Base-by-base conservation (phyloP, 75 land plant species). In the Azolla pinnata region DNA sequence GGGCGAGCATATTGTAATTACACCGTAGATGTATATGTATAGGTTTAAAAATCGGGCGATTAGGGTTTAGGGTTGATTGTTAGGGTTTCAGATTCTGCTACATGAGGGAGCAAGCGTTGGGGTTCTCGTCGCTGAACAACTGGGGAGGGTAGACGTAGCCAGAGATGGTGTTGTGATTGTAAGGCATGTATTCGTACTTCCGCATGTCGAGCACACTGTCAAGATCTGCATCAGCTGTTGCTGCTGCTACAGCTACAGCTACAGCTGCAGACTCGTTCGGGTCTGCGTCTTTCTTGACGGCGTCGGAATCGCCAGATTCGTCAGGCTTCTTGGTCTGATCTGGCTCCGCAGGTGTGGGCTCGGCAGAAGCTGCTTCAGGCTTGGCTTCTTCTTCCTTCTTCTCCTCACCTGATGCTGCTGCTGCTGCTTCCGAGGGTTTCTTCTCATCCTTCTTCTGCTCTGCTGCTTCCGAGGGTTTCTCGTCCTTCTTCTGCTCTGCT, bases 101-200 rank as follows among this genome's bases (percentile, higher is more conserved):
- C 79, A 77, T 71, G 3, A 77, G 52, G 8, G 58, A 57, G 55
- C 79, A 77, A 31, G 79, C 75, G 42, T 77, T 77, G 0, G 75
- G 79, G 48, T 77, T 77, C 35, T 73, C 75, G 50, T 74, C 76
- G 40, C 76, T 74, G 33, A 74, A 66, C 0, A 67, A 31, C 20
- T 65, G 72, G 0, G 79, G 79, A 9, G 73, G 60, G 23, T 72
- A 59, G 18, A 33, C 45, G 53, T 65, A 78, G 17, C 68, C 67
- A 34, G 72, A 67, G 5, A 75, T 75, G 52, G 20, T 44, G 49
- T 53, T 54, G 2, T 30, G 42, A 1, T 65, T 61, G 8, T 57
- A 62, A n/a, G 27, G 48, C 31, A 47, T 55, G 33, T 69, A 62
- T 31, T 62, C 72, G 32, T 46, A 58, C 20, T 54, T 64, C 33